Percentiles rank a stretch among this genome's conserved stretches.
phyloP scores from a whole-genome alignment of 352 stramenopile species.

The Globisporangium echinulatum region DNA sequence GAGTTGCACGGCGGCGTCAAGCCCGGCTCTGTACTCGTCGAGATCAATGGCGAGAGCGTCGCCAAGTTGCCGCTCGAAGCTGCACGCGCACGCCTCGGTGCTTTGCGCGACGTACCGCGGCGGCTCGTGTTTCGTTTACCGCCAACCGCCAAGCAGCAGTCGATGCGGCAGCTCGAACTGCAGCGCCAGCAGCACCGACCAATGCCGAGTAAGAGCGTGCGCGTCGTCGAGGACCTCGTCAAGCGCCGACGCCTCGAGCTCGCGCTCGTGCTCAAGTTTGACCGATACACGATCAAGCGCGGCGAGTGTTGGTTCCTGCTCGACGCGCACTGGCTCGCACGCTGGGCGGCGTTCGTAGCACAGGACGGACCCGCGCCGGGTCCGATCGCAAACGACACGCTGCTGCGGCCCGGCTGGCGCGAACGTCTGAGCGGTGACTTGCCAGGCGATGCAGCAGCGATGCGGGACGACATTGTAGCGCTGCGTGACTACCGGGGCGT shows the following conservation, averaged over 20 bases:
- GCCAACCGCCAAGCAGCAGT: constrained; percentile 1
- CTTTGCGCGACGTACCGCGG: constrained; percentile 27
- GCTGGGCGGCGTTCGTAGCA: constrained; percentile 53
- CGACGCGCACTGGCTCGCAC: constrained; percentile 55
- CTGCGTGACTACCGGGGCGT: constrained; percentile 64
- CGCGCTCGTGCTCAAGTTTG: constrained; percentile 51
- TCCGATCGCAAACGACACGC: constrained; percentile 52
- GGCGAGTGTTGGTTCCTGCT: constrained; percentile 75
- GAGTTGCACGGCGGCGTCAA: constrained; percentile 51
- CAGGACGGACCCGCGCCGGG: constrained; percentile 45
- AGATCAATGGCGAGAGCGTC: constrained; percentile 66
- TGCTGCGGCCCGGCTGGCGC: constrained; percentile 39
- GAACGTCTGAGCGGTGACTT: constrained; percentile 18
- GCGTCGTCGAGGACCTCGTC: constrained; percentile 28
- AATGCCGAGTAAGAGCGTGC: constrained; percentile 1
- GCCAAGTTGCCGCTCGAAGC: constrained; percentile 29
- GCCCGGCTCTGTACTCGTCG: constrained; percentile 45
- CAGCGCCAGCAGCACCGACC: neutral
- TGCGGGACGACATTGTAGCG: constrained; percentile 32
- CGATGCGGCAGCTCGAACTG: neutral
- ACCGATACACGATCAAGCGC: constrained; percentile 42
- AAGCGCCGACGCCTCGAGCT: constrained; percentile 67
- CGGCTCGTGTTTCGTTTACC: constrained; percentile 49
- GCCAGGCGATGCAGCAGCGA: constrained; percentile 34
- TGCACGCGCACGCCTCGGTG: constrained; percentile 33